phyloP scores from a whole-genome alignment of 352 stramenopile species.

The Phytophthora podocarpi region DNA sequence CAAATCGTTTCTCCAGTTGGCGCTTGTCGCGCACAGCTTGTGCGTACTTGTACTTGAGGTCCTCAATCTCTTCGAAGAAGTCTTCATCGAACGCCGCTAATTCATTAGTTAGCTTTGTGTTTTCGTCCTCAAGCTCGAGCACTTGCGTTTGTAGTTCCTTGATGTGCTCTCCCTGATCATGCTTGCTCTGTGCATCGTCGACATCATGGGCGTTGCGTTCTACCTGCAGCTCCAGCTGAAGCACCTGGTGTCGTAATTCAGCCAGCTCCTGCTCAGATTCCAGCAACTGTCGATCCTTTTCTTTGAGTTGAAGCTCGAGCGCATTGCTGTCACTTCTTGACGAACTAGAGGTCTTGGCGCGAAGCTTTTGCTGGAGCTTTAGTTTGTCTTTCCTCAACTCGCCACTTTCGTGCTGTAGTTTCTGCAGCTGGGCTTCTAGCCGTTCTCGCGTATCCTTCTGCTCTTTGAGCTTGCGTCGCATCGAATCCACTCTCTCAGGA shows the following conservation, averaged over 20 bases:
- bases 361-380: constrained; percentile 70
- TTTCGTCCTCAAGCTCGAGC: constrained; percentile 68
- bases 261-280: constrained; percentile 21
- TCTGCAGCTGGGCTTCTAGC: constrained; percentile 47
- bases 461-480: constrained; percentile 57
- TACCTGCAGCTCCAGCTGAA: constrained; percentile 27
- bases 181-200: constrained; percentile 1
- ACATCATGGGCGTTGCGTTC: constrained; percentile 11
- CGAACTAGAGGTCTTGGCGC: constrained; percentile 35
- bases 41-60: constrained; percentile 95
- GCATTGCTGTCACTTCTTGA: constrained; percentile 16
- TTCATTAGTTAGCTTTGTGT: constrained; percentile 73
- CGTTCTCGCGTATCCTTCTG: constrained; percentile 46
- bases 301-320: constrained; percentile 29
- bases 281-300: constrained; percentile 29
- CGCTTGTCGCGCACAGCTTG: constrained; percentile 86
- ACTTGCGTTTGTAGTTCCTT: constrained; percentile 50
- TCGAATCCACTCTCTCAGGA: constrained; percentile 44
- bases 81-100: constrained; percentile 93
- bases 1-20: constrained; percentile 25
- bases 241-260: constrained; percentile 23
- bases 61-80: constrained; percentile 97
- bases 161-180: constrained; percentile 23
- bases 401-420: constrained; percentile 38
- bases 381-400: constrained; percentile 68